phyloP scores from a whole-genome alignment of 2,329 filamentous ascomycete genomes.

The Rhytidhysteron rufulum region DNA sequence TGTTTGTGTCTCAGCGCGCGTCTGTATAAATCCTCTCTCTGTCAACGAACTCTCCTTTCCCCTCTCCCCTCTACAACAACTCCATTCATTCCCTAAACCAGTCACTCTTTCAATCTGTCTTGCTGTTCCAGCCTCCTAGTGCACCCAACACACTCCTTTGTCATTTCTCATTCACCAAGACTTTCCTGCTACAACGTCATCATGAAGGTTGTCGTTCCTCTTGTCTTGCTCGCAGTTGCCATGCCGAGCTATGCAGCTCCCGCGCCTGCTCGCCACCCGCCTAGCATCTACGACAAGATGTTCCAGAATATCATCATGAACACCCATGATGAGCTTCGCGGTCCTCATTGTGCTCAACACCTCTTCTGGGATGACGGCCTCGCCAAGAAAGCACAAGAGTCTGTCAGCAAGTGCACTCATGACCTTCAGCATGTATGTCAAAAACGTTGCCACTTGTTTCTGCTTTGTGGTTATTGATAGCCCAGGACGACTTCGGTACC shows the following conservation, averaged over 20 bases:
- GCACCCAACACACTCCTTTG: background rate
- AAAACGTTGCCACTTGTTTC: too few species aligned
- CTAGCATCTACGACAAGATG: background rate
- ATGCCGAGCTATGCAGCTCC: background rate
- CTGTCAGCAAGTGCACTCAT: background rate
- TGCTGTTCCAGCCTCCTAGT: background rate
- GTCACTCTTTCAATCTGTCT: constrained; percentile 1
- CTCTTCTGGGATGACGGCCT: constrained; percentile 1
- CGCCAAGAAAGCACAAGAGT: background rate
- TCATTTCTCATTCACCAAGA: background rate
- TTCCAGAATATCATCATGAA: background rate
- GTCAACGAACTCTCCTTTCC: background rate
- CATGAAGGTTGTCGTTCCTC: background rate
- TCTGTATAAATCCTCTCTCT: too few species aligned
- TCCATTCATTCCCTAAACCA: background rate
- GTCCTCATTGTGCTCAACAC: background rate
- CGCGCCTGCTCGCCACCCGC: background rate
- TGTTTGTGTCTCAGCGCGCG: too few species aligned
- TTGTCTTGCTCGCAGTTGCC: background rate
- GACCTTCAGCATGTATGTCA: background rate
- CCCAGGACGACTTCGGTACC: background rate
- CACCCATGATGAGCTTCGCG: constrained; percentile 1
- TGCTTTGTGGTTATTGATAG: too few species aligned
- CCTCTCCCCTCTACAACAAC: background rate
- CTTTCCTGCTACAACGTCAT: background rate